phyloP scores from a whole-genome alignment of 768 basidiomycete genomes.

The Lactarius akahatsu region DNA sequence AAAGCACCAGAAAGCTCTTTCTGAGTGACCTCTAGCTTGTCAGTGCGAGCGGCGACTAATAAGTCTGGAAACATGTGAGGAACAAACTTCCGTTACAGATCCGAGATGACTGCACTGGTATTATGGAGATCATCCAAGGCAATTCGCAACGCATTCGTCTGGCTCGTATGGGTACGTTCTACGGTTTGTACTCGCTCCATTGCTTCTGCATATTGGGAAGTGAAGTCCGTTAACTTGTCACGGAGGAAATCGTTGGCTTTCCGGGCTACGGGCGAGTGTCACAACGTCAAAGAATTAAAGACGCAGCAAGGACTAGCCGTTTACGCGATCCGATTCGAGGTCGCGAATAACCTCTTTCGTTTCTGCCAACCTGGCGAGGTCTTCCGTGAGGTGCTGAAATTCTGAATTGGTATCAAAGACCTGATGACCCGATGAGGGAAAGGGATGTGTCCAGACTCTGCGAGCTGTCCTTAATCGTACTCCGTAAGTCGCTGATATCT shows the following conservation, averaged over 20 bases:
- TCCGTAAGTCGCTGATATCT: slow-evolving; percentile 23
- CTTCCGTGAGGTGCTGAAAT: slow-evolving; percentile 20
- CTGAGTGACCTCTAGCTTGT: slow-evolving; percentile 22
- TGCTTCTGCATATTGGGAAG: slow-evolving; percentile 27
- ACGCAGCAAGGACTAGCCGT: slow-evolving; percentile 10
- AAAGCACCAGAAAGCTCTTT: slow-evolving; percentile 22
- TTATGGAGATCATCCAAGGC: slow-evolving; percentile 22
- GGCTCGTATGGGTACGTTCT: slow-evolving; percentile 17
- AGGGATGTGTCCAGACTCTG: slow-evolving; percentile 15
- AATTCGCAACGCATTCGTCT: slow-evolving; percentile 13
- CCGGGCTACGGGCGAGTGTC: slow-evolving; percentile 17
- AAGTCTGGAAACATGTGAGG: slow-evolving; percentile 9
- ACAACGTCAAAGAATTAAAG: background rate
- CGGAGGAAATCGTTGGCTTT: slow-evolving; percentile 30
- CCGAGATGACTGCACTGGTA: slow-evolving; percentile 17
- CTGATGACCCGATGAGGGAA: background rate
- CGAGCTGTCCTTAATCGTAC: slow-evolving; percentile 18
- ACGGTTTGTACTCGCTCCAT: slow-evolving; percentile 20
- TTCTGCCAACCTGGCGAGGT: slow-evolving; percentile 18
- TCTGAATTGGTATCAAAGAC: slow-evolving; percentile 16
- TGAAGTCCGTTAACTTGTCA: slow-evolving; percentile 29
- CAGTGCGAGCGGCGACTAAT: slow-evolving; percentile 11
- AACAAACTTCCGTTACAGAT: background rate
- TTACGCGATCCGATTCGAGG: slow-evolving; percentile 22
- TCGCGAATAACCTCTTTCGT: slow-evolving; percentile 21